Evolutionary conservation across 495 filamentous ascomycete species (phyloP), one percentile per base, ranked within the genome.

Genomic region (Elasticomyces elasticus): DNA sequence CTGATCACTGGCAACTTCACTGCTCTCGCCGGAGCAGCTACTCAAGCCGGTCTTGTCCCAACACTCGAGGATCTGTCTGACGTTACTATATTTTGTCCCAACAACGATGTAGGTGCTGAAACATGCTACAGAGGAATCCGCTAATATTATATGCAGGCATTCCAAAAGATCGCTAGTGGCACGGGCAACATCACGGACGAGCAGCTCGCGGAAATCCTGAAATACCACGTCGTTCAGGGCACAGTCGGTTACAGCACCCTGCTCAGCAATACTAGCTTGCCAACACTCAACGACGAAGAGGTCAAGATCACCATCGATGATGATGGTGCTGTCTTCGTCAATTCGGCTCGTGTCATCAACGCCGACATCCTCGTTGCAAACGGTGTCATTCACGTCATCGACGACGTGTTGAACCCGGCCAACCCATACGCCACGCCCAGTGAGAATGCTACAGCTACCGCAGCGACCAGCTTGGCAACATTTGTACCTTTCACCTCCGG

Each of bases 301-400:
- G 17, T 62, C 30, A 35, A 38, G 10, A 58, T 62, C 30, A 49
- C 49, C 13, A 26, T 58, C 17, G 19, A 24, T 35, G 55, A 58
- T 25, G 23, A 51, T 22, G 55, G 55, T 13, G 54, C 48, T 25
- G 45, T 55, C 45, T 49, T 49, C 45, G 45, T 49, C 24, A 61
- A 64, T 55, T 24, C 33, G 31, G 62, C 62, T 19, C 51, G 54
- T 23, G 50, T 63, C 28, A 51, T 57, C 23, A 47, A 38, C 13
- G 22, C 49, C 22, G 58, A 63, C 45, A 28, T 60, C 17, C 57
- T 63, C 15, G 43, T 63, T 12, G 52, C 49, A 9, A 61, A 61
- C 37, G 61, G 61, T 31, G 57, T 61, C 26, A 44, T 62, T 24
- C 59, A 62, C 47, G 59, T 62, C 10, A 54, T 54, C 51, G 41